Percentiles rank a stretch among this genome's conserved stretches.
These are phyloP conservation scores for Calamus simplicifolius DNA, from an alignment of 176 grass and related monocot genomes.

Conservation along the genomic window DNA sequence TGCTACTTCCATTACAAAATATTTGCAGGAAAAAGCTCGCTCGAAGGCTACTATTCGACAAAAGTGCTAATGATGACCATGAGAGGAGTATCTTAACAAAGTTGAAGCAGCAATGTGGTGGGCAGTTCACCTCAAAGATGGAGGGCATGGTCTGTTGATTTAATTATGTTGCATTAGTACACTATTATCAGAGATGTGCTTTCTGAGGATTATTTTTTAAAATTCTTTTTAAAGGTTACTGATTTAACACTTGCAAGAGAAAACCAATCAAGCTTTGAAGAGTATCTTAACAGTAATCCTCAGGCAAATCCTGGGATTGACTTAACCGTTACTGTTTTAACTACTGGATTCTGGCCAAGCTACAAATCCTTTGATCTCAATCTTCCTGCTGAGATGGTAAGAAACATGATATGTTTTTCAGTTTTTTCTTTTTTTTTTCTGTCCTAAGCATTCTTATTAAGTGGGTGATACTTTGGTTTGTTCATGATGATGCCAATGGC, in stretches of 20 bases:
- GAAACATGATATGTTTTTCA: background rate
- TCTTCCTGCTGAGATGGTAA: conserved; percentile 95
- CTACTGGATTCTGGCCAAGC: conserved; percentile 97
- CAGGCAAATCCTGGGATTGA: conserved; percentile 73
- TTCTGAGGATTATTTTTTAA: conserved; percentile 1
- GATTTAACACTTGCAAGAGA: conserved; percentile 79
- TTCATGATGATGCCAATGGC: background rate
- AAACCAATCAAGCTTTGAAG: conserved; percentile 79
- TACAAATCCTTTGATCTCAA: conserved; percentile 96
- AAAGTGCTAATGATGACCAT: conserved; percentile 51
- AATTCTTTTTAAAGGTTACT: conserved; percentile 37
- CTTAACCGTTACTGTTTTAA: conserved; percentile 81
- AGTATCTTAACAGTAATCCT: conserved; percentile 44
- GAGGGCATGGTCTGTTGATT: conserved; percentile 78
- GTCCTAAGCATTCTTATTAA: too few species aligned
- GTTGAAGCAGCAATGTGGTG: conserved; percentile 74
- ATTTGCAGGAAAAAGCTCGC: conserved; percentile 28
- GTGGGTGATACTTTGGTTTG: background rate
- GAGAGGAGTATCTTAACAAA: conserved; percentile 82
- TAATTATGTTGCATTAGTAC: conserved; percentile 3
- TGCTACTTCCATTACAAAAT: background rate
- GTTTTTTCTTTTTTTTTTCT: too few species aligned
- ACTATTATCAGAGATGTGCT: conserved; percentile 1
- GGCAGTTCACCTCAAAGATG: conserved; percentile 81
- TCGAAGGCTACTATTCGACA: conserved; percentile 53